These are phyloP conservation scores for Leishmania major DNA, from an alignment of 208 protist genomes.

Conservation along the genomic window DNA sequence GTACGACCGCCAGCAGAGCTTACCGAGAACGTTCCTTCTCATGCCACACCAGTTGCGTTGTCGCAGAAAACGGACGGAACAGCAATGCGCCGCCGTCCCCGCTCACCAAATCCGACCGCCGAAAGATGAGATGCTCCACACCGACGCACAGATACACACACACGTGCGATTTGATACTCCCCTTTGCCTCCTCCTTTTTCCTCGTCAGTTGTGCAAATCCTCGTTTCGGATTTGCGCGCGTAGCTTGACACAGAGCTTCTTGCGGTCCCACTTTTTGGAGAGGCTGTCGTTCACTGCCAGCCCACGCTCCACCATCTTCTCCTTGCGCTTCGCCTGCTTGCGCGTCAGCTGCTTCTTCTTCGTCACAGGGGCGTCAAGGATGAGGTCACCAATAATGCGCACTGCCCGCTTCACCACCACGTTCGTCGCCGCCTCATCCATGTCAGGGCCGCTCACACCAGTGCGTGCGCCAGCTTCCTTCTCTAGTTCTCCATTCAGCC, in stretches of 20 bases:
- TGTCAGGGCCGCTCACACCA: not conserved
- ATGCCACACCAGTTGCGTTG: too few relatives aligned
- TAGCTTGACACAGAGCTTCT: conserved; percentile 87
- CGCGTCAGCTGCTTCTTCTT: conserved; percentile 79
- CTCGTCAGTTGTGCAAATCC: conserved; percentile 61
- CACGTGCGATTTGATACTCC: not conserved
- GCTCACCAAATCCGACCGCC: not conserved
- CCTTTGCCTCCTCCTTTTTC: too few relatives aligned
- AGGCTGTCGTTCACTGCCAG: conserved; percentile 54
- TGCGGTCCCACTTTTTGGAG: conserved; percentile 69
- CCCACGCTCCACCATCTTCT: conserved; percentile 61
- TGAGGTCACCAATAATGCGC: conserved; percentile 63
- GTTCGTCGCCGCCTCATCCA: conserved; percentile 7
- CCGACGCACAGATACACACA: not conserved
- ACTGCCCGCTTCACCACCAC: conserved; percentile 39
- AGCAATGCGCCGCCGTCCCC: not conserved
- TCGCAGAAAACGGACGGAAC: not conserved
- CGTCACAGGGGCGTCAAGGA: conserved; percentile 55
- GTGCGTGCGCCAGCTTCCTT: not conserved
- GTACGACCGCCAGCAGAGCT: too few relatives aligned
- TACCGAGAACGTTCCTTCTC: too few relatives aligned
- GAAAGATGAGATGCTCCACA: too few relatives aligned
- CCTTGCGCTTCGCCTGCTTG: conserved; percentile 73
- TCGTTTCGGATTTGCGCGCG: conserved; percentile 84
- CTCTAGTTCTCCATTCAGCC: conserved; percentile 42